phyloP scores from a whole-genome alignment of 2,329 filamentous ascomycete species.

The Xylariales sp. region DNA sequence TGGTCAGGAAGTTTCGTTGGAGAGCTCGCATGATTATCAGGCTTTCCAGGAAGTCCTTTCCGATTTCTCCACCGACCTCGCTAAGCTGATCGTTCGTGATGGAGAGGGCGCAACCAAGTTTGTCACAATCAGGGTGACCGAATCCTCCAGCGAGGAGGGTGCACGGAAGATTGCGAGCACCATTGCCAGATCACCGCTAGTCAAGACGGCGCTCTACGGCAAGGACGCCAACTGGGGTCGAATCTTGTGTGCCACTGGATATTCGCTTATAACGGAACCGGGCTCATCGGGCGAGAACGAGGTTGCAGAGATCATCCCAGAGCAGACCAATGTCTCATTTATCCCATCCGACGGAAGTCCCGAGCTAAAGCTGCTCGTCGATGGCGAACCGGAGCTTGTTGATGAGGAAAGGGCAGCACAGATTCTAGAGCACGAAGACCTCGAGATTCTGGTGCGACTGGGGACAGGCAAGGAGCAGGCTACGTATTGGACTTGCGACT shows the following conservation, averaged over 20 bases:
- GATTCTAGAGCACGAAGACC: conserved; percentile 71
- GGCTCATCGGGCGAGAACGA: conserved; percentile 50
- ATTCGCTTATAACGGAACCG: conserved; percentile 60
- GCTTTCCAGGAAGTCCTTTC: conserved; percentile 69
- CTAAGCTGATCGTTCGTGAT: conserved; percentile 90
- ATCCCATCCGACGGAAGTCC: conserved; percentile 70
- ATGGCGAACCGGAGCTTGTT: conserved; percentile 75
- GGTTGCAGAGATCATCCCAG: conserved; percentile 57
- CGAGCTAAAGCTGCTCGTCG: conserved; percentile 71
- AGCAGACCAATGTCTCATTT: conserved; percentile 73
- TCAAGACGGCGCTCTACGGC: conserved; percentile 96
- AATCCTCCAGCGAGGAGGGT: conserved; percentile 63
- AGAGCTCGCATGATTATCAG: conserved; percentile 57
- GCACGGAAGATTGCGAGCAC: conserved; percentile 78
- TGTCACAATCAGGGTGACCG: conserved; percentile 81
- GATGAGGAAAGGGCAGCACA: conserved; percentile 72
- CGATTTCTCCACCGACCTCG: conserved; percentile 75
- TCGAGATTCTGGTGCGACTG: conserved; percentile 72
- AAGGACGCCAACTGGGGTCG: conserved; percentile 98
- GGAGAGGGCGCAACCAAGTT: conserved; percentile 98
- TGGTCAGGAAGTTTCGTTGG: conserved; percentile 55
- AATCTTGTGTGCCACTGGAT: conserved; percentile 91
- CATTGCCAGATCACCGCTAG: conserved; percentile 86
- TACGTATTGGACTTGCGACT: conserved; percentile 81
- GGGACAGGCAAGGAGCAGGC: conserved; percentile 66